Percentiles rank a stretch among this genome's conserved stretches.
Evolutionary conservation across 306 rosid species (phyloP).

Genomic region (Gastrolobium bilobum): DNA sequence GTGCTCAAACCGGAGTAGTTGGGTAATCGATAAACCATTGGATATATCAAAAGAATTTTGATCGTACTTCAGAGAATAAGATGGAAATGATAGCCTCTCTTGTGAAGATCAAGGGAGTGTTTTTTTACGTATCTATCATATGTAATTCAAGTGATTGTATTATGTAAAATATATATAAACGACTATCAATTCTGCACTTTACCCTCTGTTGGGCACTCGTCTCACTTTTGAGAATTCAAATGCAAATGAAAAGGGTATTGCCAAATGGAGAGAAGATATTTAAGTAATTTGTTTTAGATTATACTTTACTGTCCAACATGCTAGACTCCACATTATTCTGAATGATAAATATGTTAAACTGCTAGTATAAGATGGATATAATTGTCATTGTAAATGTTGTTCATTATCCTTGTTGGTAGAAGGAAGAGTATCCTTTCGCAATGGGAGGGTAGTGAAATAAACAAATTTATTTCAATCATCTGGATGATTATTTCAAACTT

Average conservation of each 20-base stretch:
- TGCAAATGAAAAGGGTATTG: conserved; percentile 24
- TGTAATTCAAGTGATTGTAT: conserved; percentile 1
- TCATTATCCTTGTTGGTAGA: conserved; percentile 30
- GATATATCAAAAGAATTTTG: no score
- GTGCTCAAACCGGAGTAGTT: no score
- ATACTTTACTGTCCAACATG: not conserved
- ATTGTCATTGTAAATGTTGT: conserved; percentile 1
- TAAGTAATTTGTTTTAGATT: conserved; percentile 24
- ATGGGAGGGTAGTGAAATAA: conserved; percentile 22
- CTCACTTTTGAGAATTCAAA: not conserved
- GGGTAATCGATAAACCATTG: no score
- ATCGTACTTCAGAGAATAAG: not conserved
- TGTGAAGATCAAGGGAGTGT: not conserved
- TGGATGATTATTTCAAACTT: conserved; percentile 34
- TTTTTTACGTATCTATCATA: conserved; percentile 15
- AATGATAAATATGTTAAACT: conserved; percentile 3
- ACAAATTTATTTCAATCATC: conserved; percentile 11
- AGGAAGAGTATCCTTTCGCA: not conserved
- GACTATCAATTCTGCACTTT: not conserved
- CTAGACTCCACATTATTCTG: conserved; percentile 9
- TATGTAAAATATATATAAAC: not conserved
- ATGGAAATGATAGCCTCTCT: not conserved
- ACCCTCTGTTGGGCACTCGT: not conserved
- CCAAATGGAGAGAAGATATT: not conserved
- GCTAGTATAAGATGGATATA: conserved; percentile 21